A percentile compares a stretch with the other conserved stretches of the same genome.
phyloP scores from a whole-genome alignment of 257 asterid species.

The Solanum ossicruentum region DNA sequence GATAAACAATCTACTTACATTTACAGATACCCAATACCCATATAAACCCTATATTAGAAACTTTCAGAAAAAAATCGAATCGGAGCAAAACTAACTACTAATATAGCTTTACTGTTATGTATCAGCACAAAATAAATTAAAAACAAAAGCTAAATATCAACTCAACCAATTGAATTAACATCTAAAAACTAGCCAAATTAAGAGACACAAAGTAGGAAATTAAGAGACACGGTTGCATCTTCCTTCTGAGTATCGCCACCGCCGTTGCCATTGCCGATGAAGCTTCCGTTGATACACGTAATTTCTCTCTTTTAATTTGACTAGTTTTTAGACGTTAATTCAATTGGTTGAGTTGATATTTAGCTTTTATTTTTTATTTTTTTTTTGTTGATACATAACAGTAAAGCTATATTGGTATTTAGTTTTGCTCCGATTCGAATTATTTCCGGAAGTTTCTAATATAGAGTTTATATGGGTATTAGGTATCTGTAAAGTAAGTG shows the following conservation, averaged over 20 bases:
- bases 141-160: neutral
- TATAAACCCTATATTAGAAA: neutral
- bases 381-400: neutral
- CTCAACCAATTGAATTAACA: neutral
- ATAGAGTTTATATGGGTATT: neutral
- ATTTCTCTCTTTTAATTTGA: neutral
- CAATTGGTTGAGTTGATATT: neutral
- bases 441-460: neutral
- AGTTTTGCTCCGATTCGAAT: neutral
- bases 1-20: neutral
- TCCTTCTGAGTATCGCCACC: neutral
- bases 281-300: neutral
- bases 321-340: neutral
- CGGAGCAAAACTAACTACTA: neutral
- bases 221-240: neutral
- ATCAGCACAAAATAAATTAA: neutral
- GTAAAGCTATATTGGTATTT: neutral
- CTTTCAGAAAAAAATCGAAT: neutral
- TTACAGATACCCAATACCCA: neutral
- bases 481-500: neutral
- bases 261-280: neutral
- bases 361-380: neutral
- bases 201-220: neutral
- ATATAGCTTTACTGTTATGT: neutral
- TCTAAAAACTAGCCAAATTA: neutral